Conservation (phyloP, 2,329 filamentous ascomycete genomes). For the Fusarium annulatum region DNA sequence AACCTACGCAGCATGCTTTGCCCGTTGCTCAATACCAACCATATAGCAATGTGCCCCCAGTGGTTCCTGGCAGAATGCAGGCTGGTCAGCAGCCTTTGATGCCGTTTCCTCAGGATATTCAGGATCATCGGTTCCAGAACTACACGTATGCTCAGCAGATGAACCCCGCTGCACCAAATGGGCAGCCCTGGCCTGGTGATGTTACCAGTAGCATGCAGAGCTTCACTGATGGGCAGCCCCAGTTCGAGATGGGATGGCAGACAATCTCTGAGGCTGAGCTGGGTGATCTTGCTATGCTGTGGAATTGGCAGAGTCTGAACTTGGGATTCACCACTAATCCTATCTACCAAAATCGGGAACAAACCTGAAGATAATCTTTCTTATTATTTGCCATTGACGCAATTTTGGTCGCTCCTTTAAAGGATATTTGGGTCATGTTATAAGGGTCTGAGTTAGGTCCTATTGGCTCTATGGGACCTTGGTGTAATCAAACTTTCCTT, state of each 20-base stretch:
- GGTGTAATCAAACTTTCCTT: too few relatives aligned
- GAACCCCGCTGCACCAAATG: too few relatives aligned
- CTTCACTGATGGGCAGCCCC: neutral
- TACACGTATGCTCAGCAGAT: neutral
- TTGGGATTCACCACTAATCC: constrained; percentile 17
- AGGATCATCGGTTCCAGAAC: neutral
- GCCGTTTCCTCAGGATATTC: neutral
- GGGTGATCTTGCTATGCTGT: constrained; percentile 22
- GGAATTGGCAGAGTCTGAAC: constrained; percentile 28
- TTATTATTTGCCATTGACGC: fast-evolving
- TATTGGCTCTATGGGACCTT: neutral
- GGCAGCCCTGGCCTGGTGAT: neutral
- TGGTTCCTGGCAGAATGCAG: neutral
- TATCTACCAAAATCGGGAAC: constrained; percentile 7
- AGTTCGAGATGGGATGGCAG: constrained; percentile 9
- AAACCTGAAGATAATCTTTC: fast-evolving
- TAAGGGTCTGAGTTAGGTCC: fast-evolving
- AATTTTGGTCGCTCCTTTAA: neutral
- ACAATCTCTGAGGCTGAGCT: constrained; percentile 15
- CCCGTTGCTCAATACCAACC: neutral
- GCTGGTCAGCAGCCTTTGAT: neutral
- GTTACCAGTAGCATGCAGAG: neutral
- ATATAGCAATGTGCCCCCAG: neutral
- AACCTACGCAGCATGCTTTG: neutral
- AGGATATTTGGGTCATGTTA: neutral